A percentile compares a stretch with the other conserved stretches of the same genome.
phyloP scores from a whole-genome alignment of 805 yeast genomes.

The Starmerella vaccinii region DNA sequence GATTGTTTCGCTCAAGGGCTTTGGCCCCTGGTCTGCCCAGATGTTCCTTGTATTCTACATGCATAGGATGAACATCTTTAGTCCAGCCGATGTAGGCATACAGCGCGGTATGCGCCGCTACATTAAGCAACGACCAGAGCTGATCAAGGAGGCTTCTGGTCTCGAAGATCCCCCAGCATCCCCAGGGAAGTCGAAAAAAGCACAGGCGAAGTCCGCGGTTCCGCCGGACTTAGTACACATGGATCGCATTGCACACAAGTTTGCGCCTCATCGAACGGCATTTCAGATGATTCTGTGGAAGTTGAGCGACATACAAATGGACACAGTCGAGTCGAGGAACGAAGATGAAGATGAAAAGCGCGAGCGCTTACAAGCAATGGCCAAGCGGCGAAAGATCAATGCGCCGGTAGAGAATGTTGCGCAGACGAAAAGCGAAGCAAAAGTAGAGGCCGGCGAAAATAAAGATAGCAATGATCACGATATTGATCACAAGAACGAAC shows the following conservation, averaged over 20 bases:
- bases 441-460: background rate
- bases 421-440: background rate
- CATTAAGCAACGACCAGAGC: constrained; percentile 33
- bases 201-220: constrained; percentile 31
- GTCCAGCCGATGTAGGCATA: constrained; percentile 72
- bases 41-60: constrained; percentile 74
- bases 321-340: constrained; percentile 20
- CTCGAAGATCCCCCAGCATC: constrained; percentile 24
- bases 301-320: constrained; percentile 47
- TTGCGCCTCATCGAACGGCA: constrained; percentile 55
- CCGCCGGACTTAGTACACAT: constrained; percentile 38
- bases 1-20: constrained; percentile 29
- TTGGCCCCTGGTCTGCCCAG: constrained; percentile 66
- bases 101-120: constrained; percentile 70
- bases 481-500: background rate
- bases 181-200: constrained; percentile 32
- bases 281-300: constrained; percentile 72
- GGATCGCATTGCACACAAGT: constrained; percentile 53
- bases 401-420: background rate
- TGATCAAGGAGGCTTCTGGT: constrained; percentile 34
- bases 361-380: background rate
- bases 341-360: constrained; percentile 1
- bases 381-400: background rate
- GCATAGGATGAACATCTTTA: constrained; percentile 57
- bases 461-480: background rate